Evolutionary conservation across 1,139 yeast genomes (phyloP).

Genomic region (Candida pseudoviswanathii): DNA sequence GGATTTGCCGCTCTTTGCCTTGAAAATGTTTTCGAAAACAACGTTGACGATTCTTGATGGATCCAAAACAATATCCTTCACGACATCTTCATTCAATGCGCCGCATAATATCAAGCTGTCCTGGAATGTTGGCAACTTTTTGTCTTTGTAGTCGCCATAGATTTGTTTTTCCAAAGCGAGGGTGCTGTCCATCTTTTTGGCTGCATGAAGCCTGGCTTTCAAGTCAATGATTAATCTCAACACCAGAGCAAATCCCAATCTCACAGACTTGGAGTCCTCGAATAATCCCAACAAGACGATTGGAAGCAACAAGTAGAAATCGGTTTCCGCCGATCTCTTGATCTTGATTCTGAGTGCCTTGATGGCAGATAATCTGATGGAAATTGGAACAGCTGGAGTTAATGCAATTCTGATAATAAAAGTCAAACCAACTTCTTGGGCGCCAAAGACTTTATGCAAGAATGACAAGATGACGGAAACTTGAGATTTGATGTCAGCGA

Average conservation of each 20-base stretch:
- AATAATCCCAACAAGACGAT: conserved; percentile 37
- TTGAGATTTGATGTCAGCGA: conserved; percentile 17
- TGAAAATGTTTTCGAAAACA: conserved; percentile 33
- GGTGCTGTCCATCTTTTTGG: conserved; percentile 25
- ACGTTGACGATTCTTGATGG: conserved; percentile 26
- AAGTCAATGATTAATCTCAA: conserved; percentile 23
- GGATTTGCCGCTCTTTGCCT: conserved; percentile 32
- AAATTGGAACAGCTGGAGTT: conserved; percentile 58
- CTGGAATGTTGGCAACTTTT: conserved; percentile 56
- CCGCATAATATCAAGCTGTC: conserved; percentile 57
- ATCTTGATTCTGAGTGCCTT: conserved; percentile 38
- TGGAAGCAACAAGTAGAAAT: conserved; percentile 40
- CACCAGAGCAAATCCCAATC: conserved; percentile 29
- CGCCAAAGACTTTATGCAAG: conserved; percentile 24
- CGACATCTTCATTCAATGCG: conserved; percentile 31
- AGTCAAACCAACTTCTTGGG: conserved; percentile 46
- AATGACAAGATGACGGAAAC: conserved; percentile 22
- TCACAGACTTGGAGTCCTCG: conserved; percentile 31
- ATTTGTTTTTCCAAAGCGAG: conserved; percentile 39
- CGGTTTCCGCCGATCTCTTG: conserved; percentile 29
- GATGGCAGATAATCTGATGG: conserved; percentile 53
- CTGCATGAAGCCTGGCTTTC: conserved; percentile 21
- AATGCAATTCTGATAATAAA: conserved; percentile 60
- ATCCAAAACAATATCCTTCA: conserved; percentile 36
- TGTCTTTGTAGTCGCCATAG: conserved; percentile 41